These are phyloP conservation scores for Blastomyces percursus DNA, from an alignment of 2,329 filamentous ascomycete genomes.

Conservation along the genomic window DNA sequence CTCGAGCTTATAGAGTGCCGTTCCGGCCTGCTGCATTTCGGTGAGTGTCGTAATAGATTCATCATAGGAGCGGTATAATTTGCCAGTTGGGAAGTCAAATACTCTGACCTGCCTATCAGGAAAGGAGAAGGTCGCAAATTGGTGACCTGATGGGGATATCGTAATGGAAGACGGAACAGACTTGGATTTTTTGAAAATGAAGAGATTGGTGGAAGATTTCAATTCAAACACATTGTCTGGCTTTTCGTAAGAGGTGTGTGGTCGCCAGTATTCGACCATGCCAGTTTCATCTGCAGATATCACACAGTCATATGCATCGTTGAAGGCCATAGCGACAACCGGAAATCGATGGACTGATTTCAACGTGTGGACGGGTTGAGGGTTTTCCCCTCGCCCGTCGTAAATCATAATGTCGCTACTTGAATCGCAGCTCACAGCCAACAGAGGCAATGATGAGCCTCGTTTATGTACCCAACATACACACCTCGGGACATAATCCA, in stretches of 20 bases:
- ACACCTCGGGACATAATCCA: conserved; percentile 63
- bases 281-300: conserved; percentile 79
- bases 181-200: conserved; percentile 95
- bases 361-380: conserved; percentile 64
- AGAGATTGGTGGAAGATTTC: conserved; percentile 88
- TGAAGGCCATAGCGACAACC: conserved; percentile 79
- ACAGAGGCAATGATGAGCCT: conserved; percentile 73
- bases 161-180: conserved; percentile 70
- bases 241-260: conserved; percentile 68
- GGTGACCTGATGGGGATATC: conserved; percentile 73
- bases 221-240: conserved; percentile 83
- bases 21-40: conserved; percentile 94
- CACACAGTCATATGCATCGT: conserved; percentile 78
- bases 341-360: conserved; percentile 69
- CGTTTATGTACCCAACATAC: conserved; percentile 87
- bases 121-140: conserved; percentile 81
- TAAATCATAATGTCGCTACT: conserved; percentile 69
- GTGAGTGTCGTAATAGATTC: conserved; percentile 82
- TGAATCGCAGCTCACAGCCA: conserved; percentile 69
- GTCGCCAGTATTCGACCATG: conserved; percentile 96
- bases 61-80: conserved; percentile 85
- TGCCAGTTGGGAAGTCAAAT: conserved; percentile 84
- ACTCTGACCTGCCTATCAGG: conserved; percentile 87
- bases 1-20: conserved; percentile 67
- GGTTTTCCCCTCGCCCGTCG: conserved; percentile 76